A percentile compares a stretch with the other conserved stretches of the same genome.
phyloP scores from a whole-genome alignment of 139 green algal genomes.

The Asterochloris erici region DNA sequence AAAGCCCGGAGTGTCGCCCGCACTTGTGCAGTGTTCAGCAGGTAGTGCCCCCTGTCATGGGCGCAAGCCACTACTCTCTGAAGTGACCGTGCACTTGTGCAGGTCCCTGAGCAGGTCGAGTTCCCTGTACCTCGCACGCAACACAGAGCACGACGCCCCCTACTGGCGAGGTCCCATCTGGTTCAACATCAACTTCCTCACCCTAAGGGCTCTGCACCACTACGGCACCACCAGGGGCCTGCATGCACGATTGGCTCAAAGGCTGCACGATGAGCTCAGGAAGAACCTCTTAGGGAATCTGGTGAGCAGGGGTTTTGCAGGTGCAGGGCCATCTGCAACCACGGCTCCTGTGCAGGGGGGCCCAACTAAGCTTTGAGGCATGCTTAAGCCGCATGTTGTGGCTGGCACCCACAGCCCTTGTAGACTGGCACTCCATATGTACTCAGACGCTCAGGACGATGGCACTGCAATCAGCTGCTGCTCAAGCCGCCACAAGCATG shows the following conservation, averaged over 20 bases:
- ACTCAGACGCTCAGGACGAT: too few relatives aligned
- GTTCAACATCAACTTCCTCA: conserved; percentile 95
- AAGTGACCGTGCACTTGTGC: background rate
- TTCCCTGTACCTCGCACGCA: conserved; percentile 71
- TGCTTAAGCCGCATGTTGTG: too few relatives aligned
- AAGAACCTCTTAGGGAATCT: conserved; percentile 65
- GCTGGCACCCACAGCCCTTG: too few relatives aligned
- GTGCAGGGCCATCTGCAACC: too few relatives aligned
- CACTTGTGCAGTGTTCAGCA: too few relatives aligned
- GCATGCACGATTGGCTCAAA: conserved; percentile 21
- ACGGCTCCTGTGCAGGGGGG: too few relatives aligned
- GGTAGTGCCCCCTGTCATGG: background rate
- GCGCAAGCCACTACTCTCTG: background rate
- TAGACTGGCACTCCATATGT: too few relatives aligned
- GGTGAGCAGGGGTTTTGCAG: conserved; percentile 15
- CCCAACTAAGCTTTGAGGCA: too few relatives aligned
- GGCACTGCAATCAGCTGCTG: too few relatives aligned
- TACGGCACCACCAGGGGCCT: conserved; percentile 37
- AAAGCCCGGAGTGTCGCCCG: too few relatives aligned
- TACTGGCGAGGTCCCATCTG: conserved; percentile 93
- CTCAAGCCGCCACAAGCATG: too few relatives aligned
- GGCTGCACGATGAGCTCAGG: conserved; percentile 51
- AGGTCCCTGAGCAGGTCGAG: conserved; percentile 24
- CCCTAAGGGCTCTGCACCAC: conserved; percentile 54
- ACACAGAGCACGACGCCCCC: conserved; percentile 88